A percentile compares a stretch with the other conserved stretches of the same genome.
Conservation (phyloP, 2,329 filamentous ascomycete species). For the Aspergillus floridensis region DNA sequence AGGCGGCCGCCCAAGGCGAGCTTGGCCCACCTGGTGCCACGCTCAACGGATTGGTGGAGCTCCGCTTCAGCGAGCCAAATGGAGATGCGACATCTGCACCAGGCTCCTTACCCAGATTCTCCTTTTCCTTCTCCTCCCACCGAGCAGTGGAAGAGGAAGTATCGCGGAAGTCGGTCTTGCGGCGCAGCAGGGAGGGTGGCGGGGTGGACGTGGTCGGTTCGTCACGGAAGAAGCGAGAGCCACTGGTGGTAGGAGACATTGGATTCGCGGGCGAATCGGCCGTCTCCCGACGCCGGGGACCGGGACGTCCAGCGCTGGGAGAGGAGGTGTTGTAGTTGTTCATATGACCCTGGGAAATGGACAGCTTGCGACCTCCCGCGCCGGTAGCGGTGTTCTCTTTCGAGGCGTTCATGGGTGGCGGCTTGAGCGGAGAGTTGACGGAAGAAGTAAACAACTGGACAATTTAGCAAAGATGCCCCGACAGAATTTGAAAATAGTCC, state of each 20-base stretch:
- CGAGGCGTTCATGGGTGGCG: conserved; percentile 64
- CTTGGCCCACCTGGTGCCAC: conserved; percentile 48
- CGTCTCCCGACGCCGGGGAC: conserved; percentile 79
- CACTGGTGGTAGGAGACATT: conserved; percentile 47
- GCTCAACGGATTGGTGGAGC: conserved; percentile 54
- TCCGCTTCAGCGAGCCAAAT: conserved; percentile 57
- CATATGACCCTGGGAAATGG: conserved; percentile 68
- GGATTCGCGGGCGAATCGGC: conserved; percentile 62
- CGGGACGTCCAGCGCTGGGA: conserved; percentile 70
- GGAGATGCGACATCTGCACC: conserved; percentile 43
- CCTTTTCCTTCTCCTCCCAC: conserved; percentile 53
- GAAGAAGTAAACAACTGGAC: conserved; percentile 73
- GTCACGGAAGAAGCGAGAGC: conserved; percentile 47
- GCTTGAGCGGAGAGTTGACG: conserved; percentile 92
- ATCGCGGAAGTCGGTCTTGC: conserved; percentile 62
- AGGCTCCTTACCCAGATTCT: conserved; percentile 43
- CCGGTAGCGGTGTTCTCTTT: conserved; percentile 53
- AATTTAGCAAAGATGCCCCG: conserved; percentile 21
- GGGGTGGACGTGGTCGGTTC: conserved; percentile 58
- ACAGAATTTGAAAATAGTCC: not conserved
- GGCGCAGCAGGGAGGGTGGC: conserved; percentile 58
- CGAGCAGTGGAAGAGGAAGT: conserved; percentile 34
- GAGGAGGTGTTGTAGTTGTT: conserved; percentile 69
- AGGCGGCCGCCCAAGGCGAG: conserved; percentile 58
- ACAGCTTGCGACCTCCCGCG: conserved; percentile 69